These are phyloP conservation scores for Tilletia walkeri DNA, from an alignment of 1,284 basidiomycete species.

Conservation along the genomic window DNA sequence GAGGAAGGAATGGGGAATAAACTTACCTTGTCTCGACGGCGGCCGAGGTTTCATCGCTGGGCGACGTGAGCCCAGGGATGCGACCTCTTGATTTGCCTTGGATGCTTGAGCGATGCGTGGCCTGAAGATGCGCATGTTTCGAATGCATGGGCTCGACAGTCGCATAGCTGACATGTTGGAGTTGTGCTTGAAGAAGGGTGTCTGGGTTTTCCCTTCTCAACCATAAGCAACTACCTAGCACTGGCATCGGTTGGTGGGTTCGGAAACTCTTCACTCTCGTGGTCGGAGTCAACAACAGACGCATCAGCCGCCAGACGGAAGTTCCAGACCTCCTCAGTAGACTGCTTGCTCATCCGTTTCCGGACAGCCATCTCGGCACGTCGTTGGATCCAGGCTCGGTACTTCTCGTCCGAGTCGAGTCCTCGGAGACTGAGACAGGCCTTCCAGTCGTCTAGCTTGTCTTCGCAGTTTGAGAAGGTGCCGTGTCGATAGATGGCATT, in stretches of 20 bases:
- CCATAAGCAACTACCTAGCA: too few relatives aligned
- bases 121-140: background rate
- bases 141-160: too few relatives aligned
- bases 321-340: conserved; percentile 93
- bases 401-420: conserved; percentile 71
- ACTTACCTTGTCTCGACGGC: background rate
- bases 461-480: conserved; percentile 70
- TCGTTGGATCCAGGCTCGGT: conserved; percentile 77
- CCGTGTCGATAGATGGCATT: conserved; percentile 85
- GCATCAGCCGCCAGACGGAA: conserved; percentile 60
- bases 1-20: background rate
- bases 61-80: too few relatives aligned
- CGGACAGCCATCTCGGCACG: conserved; percentile 88
- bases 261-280: background rate
- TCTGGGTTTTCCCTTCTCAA: too few relatives aligned
- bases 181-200: too few relatives aligned
- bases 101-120: too few relatives aligned
- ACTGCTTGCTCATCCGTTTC: conserved; percentile 64
- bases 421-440: conserved; percentile 85
- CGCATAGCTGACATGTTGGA: too few relatives aligned
- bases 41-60: too few relatives aligned
- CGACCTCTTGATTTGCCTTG: too few relatives aligned
- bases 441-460: conserved; percentile 88
- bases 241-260: background rate
- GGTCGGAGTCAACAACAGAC: background rate